Conservation (phyloP, 345 rosid genomes). For the Chamaenerion angustifolium region DNA sequence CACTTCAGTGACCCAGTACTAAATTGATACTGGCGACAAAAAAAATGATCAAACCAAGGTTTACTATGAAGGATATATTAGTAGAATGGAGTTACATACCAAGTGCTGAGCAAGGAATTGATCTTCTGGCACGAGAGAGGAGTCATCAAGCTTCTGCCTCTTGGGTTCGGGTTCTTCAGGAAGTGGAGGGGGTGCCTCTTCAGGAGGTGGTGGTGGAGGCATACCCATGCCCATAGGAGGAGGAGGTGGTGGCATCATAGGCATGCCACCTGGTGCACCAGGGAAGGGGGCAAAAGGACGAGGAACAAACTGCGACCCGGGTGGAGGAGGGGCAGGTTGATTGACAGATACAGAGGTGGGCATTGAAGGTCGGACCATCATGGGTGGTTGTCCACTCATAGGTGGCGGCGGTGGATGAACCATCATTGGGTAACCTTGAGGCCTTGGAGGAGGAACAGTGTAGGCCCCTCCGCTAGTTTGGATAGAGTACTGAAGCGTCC, state of each 20-base stretch:
- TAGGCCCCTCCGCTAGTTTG: slow-evolving; percentile 32
- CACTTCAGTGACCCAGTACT: too few relatives aligned
- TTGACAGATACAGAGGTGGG: slow-evolving; percentile 19
- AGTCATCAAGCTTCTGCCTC: slow-evolving; percentile 81
- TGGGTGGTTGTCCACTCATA: slow-evolving; percentile 52
- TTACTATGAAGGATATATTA: neutral
- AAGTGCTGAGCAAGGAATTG: slow-evolving; percentile 68
- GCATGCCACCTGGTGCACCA: slow-evolving; percentile 14
- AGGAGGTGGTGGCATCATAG: slow-evolving; percentile 53
- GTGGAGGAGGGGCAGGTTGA: slow-evolving; percentile 60
- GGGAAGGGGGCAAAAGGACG: slow-evolving; percentile 14
- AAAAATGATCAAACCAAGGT: neutral
- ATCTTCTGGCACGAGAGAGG: slow-evolving; percentile 59
- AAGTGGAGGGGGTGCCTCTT: slow-evolving; percentile 88
- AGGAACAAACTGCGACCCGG: slow-evolving; percentile 38
- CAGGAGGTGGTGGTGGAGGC: slow-evolving; percentile 59
- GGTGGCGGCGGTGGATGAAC: slow-evolving; percentile 46
- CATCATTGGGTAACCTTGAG: slow-evolving; percentile 53
- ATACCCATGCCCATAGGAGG: slow-evolving; percentile 46
- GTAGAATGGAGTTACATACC: slow-evolving; percentile 19
- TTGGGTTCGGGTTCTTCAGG: slow-evolving; percentile 94
- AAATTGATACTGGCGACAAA: neutral
- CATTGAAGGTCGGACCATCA: slow-evolving; percentile 50
- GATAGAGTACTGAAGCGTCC: slow-evolving; percentile 29
- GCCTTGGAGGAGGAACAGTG: slow-evolving; percentile 40